phyloP scores from a whole-genome alignment of 179 eudicot species.

The Beta corolliflora region DNA sequence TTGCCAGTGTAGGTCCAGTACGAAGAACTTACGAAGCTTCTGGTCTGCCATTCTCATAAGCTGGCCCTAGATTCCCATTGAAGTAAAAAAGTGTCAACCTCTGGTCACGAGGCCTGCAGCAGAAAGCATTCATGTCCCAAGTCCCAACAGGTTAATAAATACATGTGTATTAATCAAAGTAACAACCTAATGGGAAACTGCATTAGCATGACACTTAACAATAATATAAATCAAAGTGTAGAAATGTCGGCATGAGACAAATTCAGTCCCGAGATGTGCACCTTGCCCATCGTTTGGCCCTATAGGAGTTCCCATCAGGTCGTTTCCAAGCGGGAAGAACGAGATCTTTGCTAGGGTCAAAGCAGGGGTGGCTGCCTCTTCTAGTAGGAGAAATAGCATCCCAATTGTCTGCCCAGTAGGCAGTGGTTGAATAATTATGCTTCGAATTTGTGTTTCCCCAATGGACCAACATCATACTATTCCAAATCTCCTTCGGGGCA shows the following conservation, averaged over 20 bases:
- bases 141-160: background rate
- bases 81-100: conserved; percentile 79
- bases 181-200: background rate
- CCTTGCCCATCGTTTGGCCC: conserved; percentile 71
- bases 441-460: conserved; percentile 98
- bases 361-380: conserved; percentile 91
- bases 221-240: background rate
- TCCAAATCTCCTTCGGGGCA: conserved; percentile 99
- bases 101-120: conserved; percentile 74
- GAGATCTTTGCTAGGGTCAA: conserved; percentile 88
- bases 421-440: conserved; percentile 86
- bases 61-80: conserved; percentile 93
- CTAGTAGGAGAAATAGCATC: conserved; percentile 60
- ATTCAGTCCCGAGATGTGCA: conserved; percentile 4
- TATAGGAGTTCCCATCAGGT: conserved; percentile 65
- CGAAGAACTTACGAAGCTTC: conserved; percentile 71
- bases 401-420: conserved; percentile 94
- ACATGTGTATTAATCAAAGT: background rate
- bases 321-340: conserved; percentile 96
- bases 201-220: background rate
- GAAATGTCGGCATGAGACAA: conserved; percentile 1
- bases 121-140: conserved; percentile 17
- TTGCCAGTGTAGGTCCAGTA: background rate
- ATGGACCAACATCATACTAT: conserved; percentile 97
- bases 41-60: conserved; percentile 83